These are phyloP conservation scores for Discostella stelligeroides DNA, from an alignment of 108 stramenopile genomes.

Conservation along the genomic window DNA sequence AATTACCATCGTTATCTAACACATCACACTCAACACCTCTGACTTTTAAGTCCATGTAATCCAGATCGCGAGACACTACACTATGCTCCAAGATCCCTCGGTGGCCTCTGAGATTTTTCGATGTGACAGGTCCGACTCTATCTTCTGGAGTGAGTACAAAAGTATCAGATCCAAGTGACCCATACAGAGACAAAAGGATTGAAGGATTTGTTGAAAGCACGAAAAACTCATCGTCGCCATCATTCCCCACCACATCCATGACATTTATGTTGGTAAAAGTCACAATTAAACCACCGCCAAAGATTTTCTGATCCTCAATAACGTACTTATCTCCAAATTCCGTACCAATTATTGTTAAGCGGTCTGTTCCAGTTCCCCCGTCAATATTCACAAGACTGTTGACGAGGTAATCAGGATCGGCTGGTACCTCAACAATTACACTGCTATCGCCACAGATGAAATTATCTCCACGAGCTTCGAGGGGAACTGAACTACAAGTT, in stretches of 20 bases:
- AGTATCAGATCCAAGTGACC: constrained; percentile 32
- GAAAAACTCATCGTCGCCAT: constrained; percentile 39
- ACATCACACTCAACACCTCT: constrained; percentile 40
- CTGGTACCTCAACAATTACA: background rate
- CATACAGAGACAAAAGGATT: constrained; percentile 27
- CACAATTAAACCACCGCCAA: constrained; percentile 39
- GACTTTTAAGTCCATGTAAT: constrained; percentile 29
- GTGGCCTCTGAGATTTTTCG: constrained; percentile 47
- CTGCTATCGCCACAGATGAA: background rate
- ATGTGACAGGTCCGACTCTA: constrained; percentile 33
- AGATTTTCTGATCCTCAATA: constrained; percentile 35
- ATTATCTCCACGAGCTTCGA: background rate
- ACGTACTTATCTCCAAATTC: constrained; percentile 44
- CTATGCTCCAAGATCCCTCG: constrained; percentile 46
- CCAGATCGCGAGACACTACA: constrained; percentile 23
- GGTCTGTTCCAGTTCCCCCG: constrained; percentile 40
- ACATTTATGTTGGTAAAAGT: constrained; percentile 37
- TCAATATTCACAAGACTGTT: constrained; percentile 47
- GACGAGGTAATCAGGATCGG: constrained; percentile 34
- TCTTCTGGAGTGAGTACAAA: constrained; percentile 39
- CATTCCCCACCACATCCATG: constrained; percentile 33
- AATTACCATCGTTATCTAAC: constrained; percentile 46
- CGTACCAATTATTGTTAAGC: constrained; percentile 33
- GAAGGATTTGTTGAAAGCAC: constrained; percentile 42
- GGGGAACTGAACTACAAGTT: background rate